phyloP scores from a whole-genome alignment of 164 flowering plant species.

The Tinospora cordifolia region DNA sequence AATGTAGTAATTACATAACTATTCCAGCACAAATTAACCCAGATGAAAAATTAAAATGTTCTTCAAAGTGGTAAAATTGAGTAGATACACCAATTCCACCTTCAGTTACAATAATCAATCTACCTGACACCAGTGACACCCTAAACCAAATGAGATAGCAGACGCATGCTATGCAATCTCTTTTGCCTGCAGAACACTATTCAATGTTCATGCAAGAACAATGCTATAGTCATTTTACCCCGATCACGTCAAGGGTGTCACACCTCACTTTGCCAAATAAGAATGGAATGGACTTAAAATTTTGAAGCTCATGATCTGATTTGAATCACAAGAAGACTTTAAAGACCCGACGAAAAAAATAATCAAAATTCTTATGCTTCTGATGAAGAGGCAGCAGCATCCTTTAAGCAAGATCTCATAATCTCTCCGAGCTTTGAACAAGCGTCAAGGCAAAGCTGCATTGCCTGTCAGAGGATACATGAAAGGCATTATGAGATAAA shows the following conservation, averaged over 20 bases:
- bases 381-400: constrained; percentile 39
- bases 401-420: constrained; percentile 76
- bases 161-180: too few species aligned
- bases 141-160: too few species aligned
- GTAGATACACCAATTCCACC: too few species aligned
- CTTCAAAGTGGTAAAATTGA: too few species aligned
- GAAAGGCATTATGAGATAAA: not conserved
- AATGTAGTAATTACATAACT: too few species aligned
- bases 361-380: constrained; percentile 11
- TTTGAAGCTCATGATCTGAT: not conserved
- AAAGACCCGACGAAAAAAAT: not conserved
- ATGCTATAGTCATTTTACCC: not conserved
- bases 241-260: not conserved
- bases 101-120: too few species aligned
- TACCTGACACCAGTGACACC: too few species aligned
- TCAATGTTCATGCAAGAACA: not conserved
- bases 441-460: constrained; percentile 86
- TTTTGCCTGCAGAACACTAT: not conserved
- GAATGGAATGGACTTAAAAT: not conserved
- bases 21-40: too few species aligned
- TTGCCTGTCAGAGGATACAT: constrained; percentile 40
- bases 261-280: not conserved
- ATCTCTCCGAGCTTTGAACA: constrained; percentile 68
- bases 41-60: too few species aligned
- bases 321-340: not conserved